A percentile compares a stretch with the other conserved stretches of the same genome.
These are phyloP conservation scores for Ettlia oleoabundans DNA, from an alignment of 139 green algal species.

Conservation along the genomic window DNA sequence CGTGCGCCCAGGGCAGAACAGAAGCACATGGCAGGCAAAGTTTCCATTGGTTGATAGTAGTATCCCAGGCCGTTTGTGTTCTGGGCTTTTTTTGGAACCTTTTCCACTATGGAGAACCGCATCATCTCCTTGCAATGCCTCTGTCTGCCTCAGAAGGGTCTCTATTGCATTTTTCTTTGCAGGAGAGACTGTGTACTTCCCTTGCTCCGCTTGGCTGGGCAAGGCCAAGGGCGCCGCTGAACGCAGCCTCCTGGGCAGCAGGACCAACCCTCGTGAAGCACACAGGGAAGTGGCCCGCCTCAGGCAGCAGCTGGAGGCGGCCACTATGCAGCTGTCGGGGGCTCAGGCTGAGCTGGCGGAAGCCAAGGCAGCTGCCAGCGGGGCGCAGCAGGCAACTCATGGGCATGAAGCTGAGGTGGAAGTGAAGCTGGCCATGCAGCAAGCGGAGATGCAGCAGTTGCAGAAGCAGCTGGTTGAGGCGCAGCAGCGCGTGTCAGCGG, in stretches of 20 bases:
- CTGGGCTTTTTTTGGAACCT: too few relatives aligned
- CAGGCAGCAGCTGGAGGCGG: not conserved
- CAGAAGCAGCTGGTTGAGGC: not conserved
- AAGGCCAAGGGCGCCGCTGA: constrained; percentile 25
- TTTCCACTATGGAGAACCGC: not conserved
- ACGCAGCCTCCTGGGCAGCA: constrained; percentile 27
- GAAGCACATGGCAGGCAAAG: not conserved
- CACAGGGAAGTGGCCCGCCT: constrained; percentile 9
- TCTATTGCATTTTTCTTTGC: not conserved
- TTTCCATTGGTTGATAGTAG: not conserved
- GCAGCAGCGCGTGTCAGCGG: not conserved
- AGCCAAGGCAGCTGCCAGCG: not conserved
- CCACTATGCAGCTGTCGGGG: not conserved
- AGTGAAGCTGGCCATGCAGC: not conserved
- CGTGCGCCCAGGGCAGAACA: not conserved
- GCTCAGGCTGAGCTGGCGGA: constrained; percentile 13
- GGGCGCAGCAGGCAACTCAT: not conserved
- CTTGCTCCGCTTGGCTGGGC: constrained; percentile 38
- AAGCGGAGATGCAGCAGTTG: not conserved
- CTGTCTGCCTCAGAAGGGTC: too few relatives aligned
- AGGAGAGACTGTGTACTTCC: constrained; percentile 41
- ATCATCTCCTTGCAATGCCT: too few relatives aligned
- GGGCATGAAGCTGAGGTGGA: not conserved
- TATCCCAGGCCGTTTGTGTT: too few relatives aligned
- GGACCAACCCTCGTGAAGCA: not conserved